Conservation (phyloP, 768 basidiomycete species). For the Cytidiella melzeri region DNA sequence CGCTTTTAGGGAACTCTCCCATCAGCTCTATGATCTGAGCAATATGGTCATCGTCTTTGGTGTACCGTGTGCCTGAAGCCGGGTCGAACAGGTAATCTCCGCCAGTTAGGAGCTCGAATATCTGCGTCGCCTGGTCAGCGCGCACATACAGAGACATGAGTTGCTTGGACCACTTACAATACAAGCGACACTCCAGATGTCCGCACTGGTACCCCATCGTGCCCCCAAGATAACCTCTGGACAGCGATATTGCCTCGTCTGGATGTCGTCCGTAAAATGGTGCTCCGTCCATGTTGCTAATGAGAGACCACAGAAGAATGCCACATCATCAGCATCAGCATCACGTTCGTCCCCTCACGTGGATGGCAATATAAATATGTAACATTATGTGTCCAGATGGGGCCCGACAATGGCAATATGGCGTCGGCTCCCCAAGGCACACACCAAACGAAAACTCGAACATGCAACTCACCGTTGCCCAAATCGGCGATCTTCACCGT, state of each 20-base stretch:
- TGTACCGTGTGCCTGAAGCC: conserved; percentile 88
- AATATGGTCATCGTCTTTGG: conserved; percentile 95
- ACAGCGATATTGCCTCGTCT: conserved; percentile 95
- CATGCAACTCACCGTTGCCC: conserved; percentile 80
- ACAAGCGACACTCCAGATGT: conserved; percentile 95
- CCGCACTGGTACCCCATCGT: conserved; percentile 92
- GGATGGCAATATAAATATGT: background rate
- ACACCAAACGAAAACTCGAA: too few relatives aligned
- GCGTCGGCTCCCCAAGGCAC: too few relatives aligned
- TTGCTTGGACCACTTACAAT: conserved; percentile 50
- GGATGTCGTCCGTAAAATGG: conserved; percentile 98
- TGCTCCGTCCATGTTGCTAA: conserved; percentile 86
- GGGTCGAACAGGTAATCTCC: conserved; percentile 99
- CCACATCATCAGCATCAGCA: conserved; percentile 4
- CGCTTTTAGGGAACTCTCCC: conserved; percentile 77
- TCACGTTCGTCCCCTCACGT: background rate
- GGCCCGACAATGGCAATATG: too few relatives aligned
- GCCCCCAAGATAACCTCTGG: conserved; percentile 97
- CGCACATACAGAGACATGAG: background rate
- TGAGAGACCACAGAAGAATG: conserved; percentile 2
- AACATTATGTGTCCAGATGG: background rate
- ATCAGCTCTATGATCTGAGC: conserved; percentile 97
- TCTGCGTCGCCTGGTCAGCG: conserved; percentile 34
- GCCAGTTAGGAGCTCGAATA: conserved; percentile 93
- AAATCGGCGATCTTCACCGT: conserved; percentile 99